Evolutionary conservation across 2,329 filamentous ascomycete genomes (phyloP), one percentile per base, ranked within the genome.

Genomic region (Berkeleyomyces basicola): DNA sequence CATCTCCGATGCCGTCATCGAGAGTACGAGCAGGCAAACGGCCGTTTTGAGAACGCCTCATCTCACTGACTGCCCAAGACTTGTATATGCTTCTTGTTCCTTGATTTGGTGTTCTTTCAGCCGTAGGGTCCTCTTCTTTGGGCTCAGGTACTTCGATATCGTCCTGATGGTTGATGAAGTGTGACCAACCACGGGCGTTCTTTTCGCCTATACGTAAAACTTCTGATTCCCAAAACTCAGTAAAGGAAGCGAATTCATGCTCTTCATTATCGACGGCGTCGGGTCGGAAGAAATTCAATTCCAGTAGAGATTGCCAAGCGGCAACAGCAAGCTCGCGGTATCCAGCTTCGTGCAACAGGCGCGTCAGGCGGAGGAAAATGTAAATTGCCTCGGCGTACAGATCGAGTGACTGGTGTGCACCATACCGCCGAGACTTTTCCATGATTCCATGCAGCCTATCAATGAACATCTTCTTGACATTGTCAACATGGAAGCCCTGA

Each of bases 221-320:
- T 69, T 96, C 92, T 63, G 84, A 88, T 64, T 96, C 90, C 93
- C 93, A 97, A 66, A 93, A 96, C 2, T 84, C 63, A 3, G 31
- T 9, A 61, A 44, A 39, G 39, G n/a, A 66, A 67, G 37, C 9
- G n/a, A 55, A 14, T n/a, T 31, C n/a, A 39, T 55, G 5, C 51
- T 68, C 61, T 1, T 68, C 66, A 47, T 68, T 57, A n/a, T 68
- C 62, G 2, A n/a, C 14, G 16, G 7, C 7, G 40, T 11, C 55
- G 2, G 87, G 83, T 2, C 77, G 76, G 57, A 82, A 83, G 64
- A 90, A 80, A 16, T 82, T 83, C 61, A 86, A 76, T 69, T 96
- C 92, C 0, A 96, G 73, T 0, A 87, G 68, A 4, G 83, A 87
- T 73, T 97, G 92, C 90, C 92, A 96, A 4, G 86, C 78, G 7